These are phyloP conservation scores for Begonia loranthoides DNA, from an alignment of 306 rosid species.

Conservation along the genomic window DNA sequence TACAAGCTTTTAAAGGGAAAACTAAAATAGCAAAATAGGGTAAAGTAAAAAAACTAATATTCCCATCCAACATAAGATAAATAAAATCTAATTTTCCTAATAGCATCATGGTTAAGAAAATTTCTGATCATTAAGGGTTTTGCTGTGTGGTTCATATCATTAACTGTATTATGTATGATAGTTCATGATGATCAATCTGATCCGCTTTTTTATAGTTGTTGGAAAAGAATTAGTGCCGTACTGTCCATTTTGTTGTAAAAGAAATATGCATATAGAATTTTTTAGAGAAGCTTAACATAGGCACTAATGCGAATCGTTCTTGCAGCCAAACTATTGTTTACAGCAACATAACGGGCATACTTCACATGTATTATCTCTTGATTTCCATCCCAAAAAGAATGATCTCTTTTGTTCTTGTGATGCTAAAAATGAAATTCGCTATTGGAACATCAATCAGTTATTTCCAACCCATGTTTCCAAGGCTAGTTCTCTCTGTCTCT, in stretches of 20 bases:
- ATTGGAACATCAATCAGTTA: slow-evolving; percentile 52
- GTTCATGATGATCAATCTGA: not conserved
- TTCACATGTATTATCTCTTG: slow-evolving; percentile 67
- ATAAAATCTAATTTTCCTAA: too few relatives aligned
- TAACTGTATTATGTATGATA: too few relatives aligned
- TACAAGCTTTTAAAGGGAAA: too few relatives aligned
- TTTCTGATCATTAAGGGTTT: too few relatives aligned
- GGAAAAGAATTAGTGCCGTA: too few relatives aligned
- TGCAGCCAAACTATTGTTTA: slow-evolving; percentile 57
- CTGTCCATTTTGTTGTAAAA: not conserved
- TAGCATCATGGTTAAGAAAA: too few relatives aligned
- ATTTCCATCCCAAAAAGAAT: slow-evolving; percentile 91
- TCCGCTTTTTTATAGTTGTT: too few relatives aligned
- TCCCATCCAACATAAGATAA: too few relatives aligned
- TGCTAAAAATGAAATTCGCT: slow-evolving; percentile 73
- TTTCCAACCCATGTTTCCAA: slow-evolving; percentile 46
- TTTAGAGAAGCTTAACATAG: not conserved
- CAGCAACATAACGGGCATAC: slow-evolving; percentile 51
- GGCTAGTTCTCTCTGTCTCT: slow-evolving; percentile 26
- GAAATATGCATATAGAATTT: not conserved
- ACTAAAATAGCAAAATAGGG: too few relatives aligned
- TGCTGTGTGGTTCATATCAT: too few relatives aligned
- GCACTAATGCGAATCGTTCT: slow-evolving; percentile 6
- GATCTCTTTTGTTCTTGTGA: slow-evolving; percentile 85
- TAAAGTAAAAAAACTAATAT: too few relatives aligned